These are phyloP conservation scores for Blastobotrys apis DNA, from an alignment of 1,139 yeast species.

Conservation along the genomic window DNA sequence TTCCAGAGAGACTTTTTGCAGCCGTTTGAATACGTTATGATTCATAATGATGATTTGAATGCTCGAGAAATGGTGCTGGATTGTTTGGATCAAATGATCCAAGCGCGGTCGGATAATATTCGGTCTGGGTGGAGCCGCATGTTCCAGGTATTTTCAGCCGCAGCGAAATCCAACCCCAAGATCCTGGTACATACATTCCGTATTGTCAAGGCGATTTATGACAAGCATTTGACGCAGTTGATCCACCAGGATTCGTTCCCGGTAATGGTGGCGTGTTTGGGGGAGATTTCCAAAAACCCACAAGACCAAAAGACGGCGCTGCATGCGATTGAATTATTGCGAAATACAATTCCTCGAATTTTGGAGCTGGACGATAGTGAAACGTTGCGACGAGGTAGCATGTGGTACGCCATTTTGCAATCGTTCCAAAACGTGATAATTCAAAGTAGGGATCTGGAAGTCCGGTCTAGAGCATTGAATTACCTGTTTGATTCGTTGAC, in stretches of 20 bases:
- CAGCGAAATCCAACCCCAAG: conserved; percentile 25
- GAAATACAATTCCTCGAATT: conserved; percentile 56
- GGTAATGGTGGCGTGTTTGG: conserved; percentile 69
- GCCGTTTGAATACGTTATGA: conserved; percentile 76
- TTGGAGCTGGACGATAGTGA: conserved; percentile 15
- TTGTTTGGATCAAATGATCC: conserved; percentile 80
- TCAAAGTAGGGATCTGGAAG: conserved; percentile 93
- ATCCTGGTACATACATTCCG: conserved; percentile 5
- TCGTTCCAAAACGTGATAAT: conserved; percentile 86
- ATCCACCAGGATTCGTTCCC: conserved; percentile 70
- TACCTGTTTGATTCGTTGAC: conserved; percentile 76
- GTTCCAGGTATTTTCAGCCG: conserved; percentile 67
- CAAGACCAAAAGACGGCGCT: conserved; percentile 75
- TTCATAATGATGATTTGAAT: conserved; percentile 60
- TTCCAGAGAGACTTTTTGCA: conserved; percentile 91
- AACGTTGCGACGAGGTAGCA: conserved; percentile 14
- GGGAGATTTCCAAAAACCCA: conserved; percentile 80
- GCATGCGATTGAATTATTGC: conserved; percentile 74
- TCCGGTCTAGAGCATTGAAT: conserved; percentile 81
- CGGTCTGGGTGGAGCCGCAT: conserved; percentile 96
- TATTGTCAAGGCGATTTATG: conserved; percentile 41
- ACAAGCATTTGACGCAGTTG: conserved; percentile 59
- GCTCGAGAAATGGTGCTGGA: conserved; percentile 89
- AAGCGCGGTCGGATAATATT: conserved; percentile 67
- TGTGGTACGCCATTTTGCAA: conserved; percentile 77